Evolutionary conservation across 495 filamentous ascomycete genomes (phyloP), one percentile per base, ranked within the genome.

Genomic region (Penicillium simplicissimum): DNA sequence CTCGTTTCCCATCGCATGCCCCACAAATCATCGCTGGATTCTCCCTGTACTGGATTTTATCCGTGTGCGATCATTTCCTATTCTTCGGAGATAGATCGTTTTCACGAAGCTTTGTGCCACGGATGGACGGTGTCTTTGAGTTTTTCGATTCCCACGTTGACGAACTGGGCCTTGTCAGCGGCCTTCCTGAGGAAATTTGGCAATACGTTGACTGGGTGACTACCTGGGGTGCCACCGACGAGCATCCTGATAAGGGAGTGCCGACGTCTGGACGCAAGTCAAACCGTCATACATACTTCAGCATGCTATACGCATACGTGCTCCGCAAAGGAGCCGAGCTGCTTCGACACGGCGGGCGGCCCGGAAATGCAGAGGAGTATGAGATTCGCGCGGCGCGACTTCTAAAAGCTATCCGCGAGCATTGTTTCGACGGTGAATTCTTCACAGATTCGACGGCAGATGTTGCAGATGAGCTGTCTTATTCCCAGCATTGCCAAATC

Each of bases 1-100:
- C 71, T 11, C 72, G 72, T 3, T 74, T 75, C 33, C 76, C 76
- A 21, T 73, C 74, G 1, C 75, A 77, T 35, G 59, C 62, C 1
- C 70, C 69, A 1, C 72, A 75, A 55, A 42, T 77, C 1, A 74
- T 74, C 9, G 67, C 69, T 21, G 55, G 65, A 6, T 74, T 74
- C 55, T 74, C 69, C 1, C 35, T 74, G 0, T 71, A 62, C 42
- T 74, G 59, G 59, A 43, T 74, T 11, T 42, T 63, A 8, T 68
- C 68, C 61, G 52, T 71, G 0, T 53, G 62, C 45, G 71, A 74
- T 36, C 68, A 71, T 43, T 62, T 67, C 59, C 47, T 42, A n/a
- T 70, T 68, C 48, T 64, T 64, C 19, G 61, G 52, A 2, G 65
- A 71, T 37, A 13, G 10, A 2, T 13, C 52, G 4, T 14, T 74